Evolutionary conservation across 2,329 filamentous ascomycete species (phyloP), one percentile per base, ranked within the genome.

Genomic region (Tolypocladium paradoxum): DNA sequence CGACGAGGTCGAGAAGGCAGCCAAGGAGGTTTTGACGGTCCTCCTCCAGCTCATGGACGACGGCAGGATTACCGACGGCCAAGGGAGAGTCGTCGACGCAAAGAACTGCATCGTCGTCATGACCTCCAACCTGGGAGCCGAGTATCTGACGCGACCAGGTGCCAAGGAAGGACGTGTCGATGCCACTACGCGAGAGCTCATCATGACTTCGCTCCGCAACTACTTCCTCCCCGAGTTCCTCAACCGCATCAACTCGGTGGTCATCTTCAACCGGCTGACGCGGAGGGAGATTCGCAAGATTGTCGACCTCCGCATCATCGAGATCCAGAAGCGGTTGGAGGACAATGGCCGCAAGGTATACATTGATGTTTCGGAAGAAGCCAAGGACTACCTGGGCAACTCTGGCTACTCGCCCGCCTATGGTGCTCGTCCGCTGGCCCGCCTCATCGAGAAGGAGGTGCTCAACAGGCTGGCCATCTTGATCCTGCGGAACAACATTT

Each of bases 31-130:
- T 1, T 77, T 99, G 45, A 99, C 93, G 1, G 93, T 99, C 18
- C 83, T 99, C 37, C 82, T 99, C n/a, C 93, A 99, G 71, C 89
- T 99, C 65, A 97, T 99, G 90, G 93, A 99, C 64, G 93, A 99
- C 65, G 93, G 93, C 33, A 90, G 93, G 64, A 97, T 99, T 70
- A 99, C 93, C 16, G 93, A 99, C 66, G 93, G 93, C 48, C 95
- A 97, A 81, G 93, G 93, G 66, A 84, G 93, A 68, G 79, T 96
- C 49, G 84, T 99, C 53, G 93, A 99, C 64, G 93, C 92, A 56
- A 90, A 86, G 73, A 99, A 99, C 78, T 97, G 92, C 68, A 97
- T 99, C 61, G 92, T 99, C 45, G 93, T 99, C 71, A 95, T 99
- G 90, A 99, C 93, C 0, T 96, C 90, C 64, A 99, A 99, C 75